Percentiles rank a stretch among this genome's conserved stretches.
These are phyloP conservation scores for Omphalotus olearius DNA, from an alignment of 1,284 basidiomycete species.

Conservation along the genomic window DNA sequence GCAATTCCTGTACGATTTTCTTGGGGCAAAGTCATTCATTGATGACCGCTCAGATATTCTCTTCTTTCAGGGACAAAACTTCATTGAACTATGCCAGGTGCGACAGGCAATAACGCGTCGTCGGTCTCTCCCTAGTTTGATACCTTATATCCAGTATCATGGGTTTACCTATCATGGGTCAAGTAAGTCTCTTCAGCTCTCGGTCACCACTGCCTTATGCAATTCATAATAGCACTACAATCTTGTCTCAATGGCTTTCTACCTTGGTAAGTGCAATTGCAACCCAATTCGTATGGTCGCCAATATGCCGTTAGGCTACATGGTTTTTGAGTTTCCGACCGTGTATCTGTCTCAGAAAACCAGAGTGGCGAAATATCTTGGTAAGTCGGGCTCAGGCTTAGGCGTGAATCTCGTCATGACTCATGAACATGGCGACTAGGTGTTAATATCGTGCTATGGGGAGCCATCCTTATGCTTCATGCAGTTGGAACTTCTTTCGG, in stretches of 20 bases:
- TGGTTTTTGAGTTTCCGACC: conserved; percentile 65
- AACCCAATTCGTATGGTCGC: conserved; percentile 2
- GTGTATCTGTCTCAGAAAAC: conserved; percentile 62
- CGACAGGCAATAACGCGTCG: neutral
- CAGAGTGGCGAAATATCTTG: conserved; percentile 58
- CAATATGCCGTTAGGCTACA: conserved; percentile 39
- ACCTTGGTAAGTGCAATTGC: conserved; percentile 37
- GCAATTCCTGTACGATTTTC: conserved; percentile 48
- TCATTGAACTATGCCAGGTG: conserved; percentile 65
- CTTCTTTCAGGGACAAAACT: conserved; percentile 53
- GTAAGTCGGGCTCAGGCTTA: conserved; percentile 27
- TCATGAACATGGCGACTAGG: conserved; percentile 34
- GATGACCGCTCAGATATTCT: neutral
- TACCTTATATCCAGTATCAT: conserved; percentile 43
- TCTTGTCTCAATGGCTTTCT: conserved; percentile 63
- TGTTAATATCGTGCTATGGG: conserved; percentile 60
- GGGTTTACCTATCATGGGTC: conserved; percentile 59
- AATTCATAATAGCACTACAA: conserved; percentile 60
- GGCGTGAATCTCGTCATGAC: neutral
- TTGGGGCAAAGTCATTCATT: neutral
- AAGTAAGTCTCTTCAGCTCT: conserved; percentile 31
- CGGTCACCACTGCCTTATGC: conserved; percentile 9
- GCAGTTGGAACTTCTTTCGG: conserved; percentile 53
- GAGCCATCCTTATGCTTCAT: conserved; percentile 56
- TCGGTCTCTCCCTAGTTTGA: conserved; percentile 6